Conservation (phyloP, 148 eudicot species). For the Bassia scoparia region DNA sequence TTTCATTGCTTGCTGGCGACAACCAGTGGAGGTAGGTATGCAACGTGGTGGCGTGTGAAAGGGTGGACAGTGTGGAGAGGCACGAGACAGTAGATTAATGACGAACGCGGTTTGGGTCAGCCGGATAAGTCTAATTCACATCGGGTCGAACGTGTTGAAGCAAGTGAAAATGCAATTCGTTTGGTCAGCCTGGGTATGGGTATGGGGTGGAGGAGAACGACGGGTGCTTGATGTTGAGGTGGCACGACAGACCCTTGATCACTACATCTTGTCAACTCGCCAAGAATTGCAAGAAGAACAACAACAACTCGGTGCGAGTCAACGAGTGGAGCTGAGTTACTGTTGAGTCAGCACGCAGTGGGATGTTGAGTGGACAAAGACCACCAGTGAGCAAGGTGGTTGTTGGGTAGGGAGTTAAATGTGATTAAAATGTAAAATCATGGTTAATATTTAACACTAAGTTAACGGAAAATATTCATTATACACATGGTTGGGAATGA, state of each 20-base stretch:
- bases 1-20: constrained; percentile 54
- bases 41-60: constrained; percentile 90
- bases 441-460: too few species aligned
- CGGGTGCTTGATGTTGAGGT: constrained; percentile 78
- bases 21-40: constrained; percentile 75
- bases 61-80: constrained; percentile 69
- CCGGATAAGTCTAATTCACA: constrained; percentile 65
- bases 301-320: not conserved
- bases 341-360: not conserved
- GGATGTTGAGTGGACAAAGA: constrained; percentile 1
- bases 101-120: constrained; percentile 47
- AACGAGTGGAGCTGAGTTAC: constrained; percentile 12
- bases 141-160: constrained; percentile 81
- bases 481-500: too few species aligned
- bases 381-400: too few species aligned
- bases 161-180: constrained; percentile 80
- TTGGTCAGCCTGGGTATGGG: constrained; percentile 67
- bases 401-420: too few species aligned
- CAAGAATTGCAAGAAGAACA: too few species aligned
- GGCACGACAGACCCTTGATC: constrained; percentile 92
- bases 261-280: constrained; percentile 84
- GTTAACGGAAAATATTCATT: too few species aligned
- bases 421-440: too few species aligned
- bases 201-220: constrained; percentile 79
- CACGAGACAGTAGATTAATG: constrained; percentile 79